A percentile compares a stretch with the other conserved stretches of the same genome.
These are phyloP conservation scores for Phytophthora pluvialis DNA, from an alignment of 352 stramenopile species.

Conservation along the genomic window DNA sequence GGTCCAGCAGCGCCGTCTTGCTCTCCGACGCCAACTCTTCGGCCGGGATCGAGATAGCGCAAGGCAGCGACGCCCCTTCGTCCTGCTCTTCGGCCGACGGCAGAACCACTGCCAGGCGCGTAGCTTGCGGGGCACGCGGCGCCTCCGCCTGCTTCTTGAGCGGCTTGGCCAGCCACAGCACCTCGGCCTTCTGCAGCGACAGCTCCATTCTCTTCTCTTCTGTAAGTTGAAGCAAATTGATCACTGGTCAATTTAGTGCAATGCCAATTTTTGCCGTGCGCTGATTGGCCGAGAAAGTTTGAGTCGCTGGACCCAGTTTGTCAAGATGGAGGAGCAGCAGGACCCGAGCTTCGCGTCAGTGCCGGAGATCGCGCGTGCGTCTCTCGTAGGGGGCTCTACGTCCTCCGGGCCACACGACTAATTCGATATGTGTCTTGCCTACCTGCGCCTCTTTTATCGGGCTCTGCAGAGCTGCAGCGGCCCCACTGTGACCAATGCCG, in stretches of 20 bases:
- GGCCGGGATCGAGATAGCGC: conserved; percentile 38
- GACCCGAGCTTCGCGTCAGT: conserved; percentile 48
- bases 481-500: conserved; percentile 47
- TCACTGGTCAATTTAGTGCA: conserved; percentile 18
- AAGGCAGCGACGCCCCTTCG: conserved; percentile 43
- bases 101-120: conserved; percentile 25
- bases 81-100: conserved; percentile 16
- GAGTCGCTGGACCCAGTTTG: conserved; percentile 7
- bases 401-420: background rate
- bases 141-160: conserved; percentile 13
- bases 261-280: background rate
- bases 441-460: background rate
- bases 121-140: background rate
- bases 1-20: conserved; percentile 42
- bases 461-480: conserved; percentile 51
- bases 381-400: background rate
- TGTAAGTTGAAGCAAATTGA: conserved; percentile 28
- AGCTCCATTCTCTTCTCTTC: conserved; percentile 46
- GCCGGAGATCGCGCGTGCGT: conserved; percentile 42
- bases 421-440: background rate
- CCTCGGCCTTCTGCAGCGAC: conserved; percentile 30
- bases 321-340: conserved; percentile 37
- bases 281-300: conserved; percentile 26
- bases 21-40: conserved; percentile 37
- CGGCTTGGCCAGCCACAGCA: conserved; percentile 41